These are phyloP conservation scores for Paracoccidioides lutzii DNA, from an alignment of 2,329 filamentous ascomycete species.

Conservation along the genomic window DNA sequence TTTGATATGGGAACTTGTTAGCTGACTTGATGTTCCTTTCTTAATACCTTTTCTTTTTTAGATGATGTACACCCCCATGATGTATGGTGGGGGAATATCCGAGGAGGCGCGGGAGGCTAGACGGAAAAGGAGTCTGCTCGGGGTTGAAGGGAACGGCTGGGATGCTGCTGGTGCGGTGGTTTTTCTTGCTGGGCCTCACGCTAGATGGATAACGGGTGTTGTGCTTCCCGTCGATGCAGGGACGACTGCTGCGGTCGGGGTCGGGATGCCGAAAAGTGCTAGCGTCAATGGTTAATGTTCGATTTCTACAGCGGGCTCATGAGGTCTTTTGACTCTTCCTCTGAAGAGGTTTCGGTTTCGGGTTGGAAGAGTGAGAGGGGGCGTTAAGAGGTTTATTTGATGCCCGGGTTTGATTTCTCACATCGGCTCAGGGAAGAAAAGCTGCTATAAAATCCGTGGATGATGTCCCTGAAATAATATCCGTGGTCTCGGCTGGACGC, in stretches of 20 bases:
- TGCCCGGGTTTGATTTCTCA: no score
- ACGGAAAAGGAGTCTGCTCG: conserved; percentile 38
- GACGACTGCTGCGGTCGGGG: conserved; percentile 32
- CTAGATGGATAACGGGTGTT: conserved; percentile 40
- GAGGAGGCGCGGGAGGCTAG: conserved; percentile 38
- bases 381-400: no score
- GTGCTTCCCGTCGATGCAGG: conserved; percentile 39
- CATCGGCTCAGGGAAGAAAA: no score
- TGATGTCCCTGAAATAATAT: no score
- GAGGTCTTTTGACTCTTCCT: no score
- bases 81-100: conserved; percentile 39
- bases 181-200: conserved; percentile 41
- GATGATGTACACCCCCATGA: conserved; percentile 46
- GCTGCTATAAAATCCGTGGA: no score
- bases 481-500: no score
- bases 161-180: conserved; percentile 40
- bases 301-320: no score
- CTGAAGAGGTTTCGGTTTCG: no score
- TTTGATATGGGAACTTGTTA: background rate
- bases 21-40: background rate
- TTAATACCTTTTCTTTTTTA: no score
- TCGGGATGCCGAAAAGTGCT: conserved; percentile 27
- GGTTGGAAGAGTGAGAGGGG: no score
- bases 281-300: conserved; percentile 22
- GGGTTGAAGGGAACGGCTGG: conserved; percentile 43